phyloP scores from a whole-genome alignment of 2,329 filamentous ascomycete species.

The Stemphylium beticola region DNA sequence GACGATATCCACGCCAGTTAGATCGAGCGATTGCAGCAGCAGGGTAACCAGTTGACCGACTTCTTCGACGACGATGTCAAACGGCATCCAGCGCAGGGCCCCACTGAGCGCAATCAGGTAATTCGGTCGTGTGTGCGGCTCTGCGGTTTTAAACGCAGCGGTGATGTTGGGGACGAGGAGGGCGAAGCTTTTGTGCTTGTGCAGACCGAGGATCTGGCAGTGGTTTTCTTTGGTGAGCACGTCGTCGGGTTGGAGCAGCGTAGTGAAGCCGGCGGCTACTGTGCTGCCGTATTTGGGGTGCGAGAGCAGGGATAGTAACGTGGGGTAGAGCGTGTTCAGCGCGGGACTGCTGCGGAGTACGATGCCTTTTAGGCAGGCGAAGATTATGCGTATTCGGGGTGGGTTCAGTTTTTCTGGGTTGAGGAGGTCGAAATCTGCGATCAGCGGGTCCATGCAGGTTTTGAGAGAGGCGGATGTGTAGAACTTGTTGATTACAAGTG shows the following conservation, averaged over 20 bases:
- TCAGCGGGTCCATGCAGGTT: conserved; percentile 48
- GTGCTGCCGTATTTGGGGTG: conserved; percentile 56
- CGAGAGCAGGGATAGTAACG: conserved; percentile 59
- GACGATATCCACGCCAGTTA: conserved; percentile 58
- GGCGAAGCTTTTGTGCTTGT: conserved; percentile 69
- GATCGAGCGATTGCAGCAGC: conserved; percentile 68
- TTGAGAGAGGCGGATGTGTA: conserved; percentile 50
- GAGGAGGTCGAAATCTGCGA: conserved; percentile 43
- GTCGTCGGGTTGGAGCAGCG: conserved; percentile 66
- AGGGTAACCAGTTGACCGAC: conserved; percentile 64
- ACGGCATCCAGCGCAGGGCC: conserved; percentile 65
- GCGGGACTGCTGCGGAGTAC: conserved; percentile 61
- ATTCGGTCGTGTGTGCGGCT: conserved; percentile 59
- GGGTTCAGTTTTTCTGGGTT: conserved; percentile 41
- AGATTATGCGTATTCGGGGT: conserved; percentile 60
- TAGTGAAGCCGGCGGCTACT: conserved; percentile 64
- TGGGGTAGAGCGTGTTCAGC: conserved; percentile 50
- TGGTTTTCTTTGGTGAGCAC: conserved; percentile 66
- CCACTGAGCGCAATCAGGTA: conserved; percentile 69
- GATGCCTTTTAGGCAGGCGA: conserved; percentile 67
- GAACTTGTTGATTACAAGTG: conserved; percentile 58
- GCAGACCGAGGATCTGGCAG: conserved; percentile 65
- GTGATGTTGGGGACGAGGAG: conserved; percentile 64
- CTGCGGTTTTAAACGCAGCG: conserved; percentile 56
- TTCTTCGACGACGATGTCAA: conserved; percentile 65